Evolutionary conservation across 805 yeast species (phyloP), one percentile per base, ranked within the genome.

Genomic region (Yarrowia porcina): DNA sequence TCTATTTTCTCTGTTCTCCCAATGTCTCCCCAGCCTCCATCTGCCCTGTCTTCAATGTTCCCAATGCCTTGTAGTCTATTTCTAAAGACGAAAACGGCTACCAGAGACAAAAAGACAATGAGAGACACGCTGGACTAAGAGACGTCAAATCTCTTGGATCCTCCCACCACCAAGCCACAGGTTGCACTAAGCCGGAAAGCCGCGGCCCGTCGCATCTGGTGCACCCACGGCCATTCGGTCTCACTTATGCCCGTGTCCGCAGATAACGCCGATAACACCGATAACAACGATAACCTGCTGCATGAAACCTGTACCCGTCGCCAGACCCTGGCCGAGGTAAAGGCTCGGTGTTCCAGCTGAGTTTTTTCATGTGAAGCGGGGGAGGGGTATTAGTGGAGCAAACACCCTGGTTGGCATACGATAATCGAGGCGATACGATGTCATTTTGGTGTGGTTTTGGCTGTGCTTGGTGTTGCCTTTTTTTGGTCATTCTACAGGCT

Each of bases 231-330:
- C 18, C 5, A 2, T 13, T 41, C 47, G 47, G 47, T 13, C 30
- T 9, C 20, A 30, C 5, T 27, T 17, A 44, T 44, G 50, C 13
- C 54, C 38, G 38, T 47, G 25, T 2, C 35, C 52, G 49, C 49
- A 44, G 52, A 49, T 49, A 49, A 47, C 56, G 27, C 39, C 56
- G 56, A 49, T 49, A 49, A 49, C 56, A 12, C 56, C 56, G 56
- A 49, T 49, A 49, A 49, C 56, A 49, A 49, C 36, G 56, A 49
- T 49, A 21, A 21, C 30, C 56, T 10, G 39, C 36, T 45, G 52
- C 52, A 45, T 30, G 18, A 4, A 13, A 15, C 9, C 50, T 3
- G 38, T 33, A 33, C 20, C 6, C 6, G 20, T 18, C 8, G 28
- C 8, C 28, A 25, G 38, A 33, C 41, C 41, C 23, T 36, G 23